Conservation (phyloP, 768 basidiomycete genomes). For the Austroboletus eburneus region DNA sequence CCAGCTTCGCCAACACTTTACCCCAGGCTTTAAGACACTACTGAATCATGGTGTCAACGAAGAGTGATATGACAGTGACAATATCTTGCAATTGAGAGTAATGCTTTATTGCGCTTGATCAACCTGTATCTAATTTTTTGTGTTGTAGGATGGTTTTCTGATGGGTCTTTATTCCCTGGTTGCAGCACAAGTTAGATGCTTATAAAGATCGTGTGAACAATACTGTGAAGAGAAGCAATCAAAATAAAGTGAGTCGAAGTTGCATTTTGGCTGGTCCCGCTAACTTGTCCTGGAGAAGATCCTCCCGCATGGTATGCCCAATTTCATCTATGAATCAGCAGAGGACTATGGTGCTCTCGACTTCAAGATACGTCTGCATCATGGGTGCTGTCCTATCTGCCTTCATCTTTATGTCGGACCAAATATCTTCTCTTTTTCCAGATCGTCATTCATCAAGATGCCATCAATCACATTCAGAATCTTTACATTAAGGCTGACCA, state of each 20-base stretch:
- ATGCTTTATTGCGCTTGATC: neutral
- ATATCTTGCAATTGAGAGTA: constrained; percentile 24
- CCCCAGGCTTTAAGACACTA: constrained; percentile 35
- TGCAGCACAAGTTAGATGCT: neutral
- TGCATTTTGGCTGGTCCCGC: no score
- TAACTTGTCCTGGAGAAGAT: constrained; percentile 3
- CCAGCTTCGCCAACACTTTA: constrained; percentile 14
- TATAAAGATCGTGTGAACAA: constrained; percentile 2
- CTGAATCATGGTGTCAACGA: constrained; percentile 28
- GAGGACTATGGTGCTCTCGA: constrained; percentile 26
- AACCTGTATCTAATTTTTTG: neutral
- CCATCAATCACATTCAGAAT: neutral
- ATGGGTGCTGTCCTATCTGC: neutral
- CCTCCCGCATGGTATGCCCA: constrained; percentile 38
- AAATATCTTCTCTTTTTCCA: no score
- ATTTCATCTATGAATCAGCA: constrained; percentile 31
- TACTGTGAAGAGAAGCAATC: neutral
- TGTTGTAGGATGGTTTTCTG: neutral
- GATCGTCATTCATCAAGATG: no score
- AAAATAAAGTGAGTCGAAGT: neutral
- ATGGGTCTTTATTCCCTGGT: constrained; percentile 24
- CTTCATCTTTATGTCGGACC: no score
- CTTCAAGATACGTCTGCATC: constrained; percentile 30
- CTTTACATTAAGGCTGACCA: neutral
- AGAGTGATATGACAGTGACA: constrained; percentile 28